phyloP scores from a whole-genome alignment of 202 grass and related monocot genomes.

The Carex arenaria region DNA sequence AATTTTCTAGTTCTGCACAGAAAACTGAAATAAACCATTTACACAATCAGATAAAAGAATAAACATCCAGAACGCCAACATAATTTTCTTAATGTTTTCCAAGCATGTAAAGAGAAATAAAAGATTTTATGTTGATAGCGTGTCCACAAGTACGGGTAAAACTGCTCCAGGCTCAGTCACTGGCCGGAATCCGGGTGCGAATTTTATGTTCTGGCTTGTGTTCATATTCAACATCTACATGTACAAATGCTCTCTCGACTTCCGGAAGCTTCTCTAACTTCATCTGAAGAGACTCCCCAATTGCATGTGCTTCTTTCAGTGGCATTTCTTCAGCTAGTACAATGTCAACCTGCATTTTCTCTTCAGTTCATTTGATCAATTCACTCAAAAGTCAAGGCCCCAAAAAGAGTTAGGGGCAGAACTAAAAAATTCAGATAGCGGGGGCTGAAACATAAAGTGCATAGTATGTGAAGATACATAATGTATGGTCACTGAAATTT shows the following conservation, averaged over 20 bases:
- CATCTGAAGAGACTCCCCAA: constrained; percentile 79
- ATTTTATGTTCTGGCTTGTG: constrained; percentile 89
- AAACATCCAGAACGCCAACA: background rate
- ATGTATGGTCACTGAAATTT: too few relatives aligned
- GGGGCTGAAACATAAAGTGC: too few relatives aligned
- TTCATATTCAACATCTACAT: constrained; percentile 75
- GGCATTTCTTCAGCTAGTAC: constrained; percentile 63
- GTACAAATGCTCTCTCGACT: constrained; percentile 85
- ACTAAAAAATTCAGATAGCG: too few relatives aligned
- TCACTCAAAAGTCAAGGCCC: background rate
- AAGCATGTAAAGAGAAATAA: background rate
- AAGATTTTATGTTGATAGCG: background rate
- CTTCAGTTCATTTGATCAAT: background rate
- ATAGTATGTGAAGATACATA: too few relatives aligned
- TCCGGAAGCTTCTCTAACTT: constrained; percentile 76
- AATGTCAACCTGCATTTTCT: constrained; percentile 59
- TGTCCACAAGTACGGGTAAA: too few relatives aligned
- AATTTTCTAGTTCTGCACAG: too few relatives aligned
- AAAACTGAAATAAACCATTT: background rate
- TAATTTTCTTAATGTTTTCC: background rate
- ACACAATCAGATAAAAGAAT: background rate
- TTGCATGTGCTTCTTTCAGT: constrained; percentile 60
- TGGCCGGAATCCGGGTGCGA: constrained; percentile 48
- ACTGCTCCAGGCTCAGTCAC: constrained; percentile 21
- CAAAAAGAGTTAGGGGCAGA: too few relatives aligned